Evolutionary conservation across 2,329 filamentous ascomycete genomes (phyloP), one percentile per base, ranked within the genome.

Genomic region (Colletotrichum melonis): DNA sequence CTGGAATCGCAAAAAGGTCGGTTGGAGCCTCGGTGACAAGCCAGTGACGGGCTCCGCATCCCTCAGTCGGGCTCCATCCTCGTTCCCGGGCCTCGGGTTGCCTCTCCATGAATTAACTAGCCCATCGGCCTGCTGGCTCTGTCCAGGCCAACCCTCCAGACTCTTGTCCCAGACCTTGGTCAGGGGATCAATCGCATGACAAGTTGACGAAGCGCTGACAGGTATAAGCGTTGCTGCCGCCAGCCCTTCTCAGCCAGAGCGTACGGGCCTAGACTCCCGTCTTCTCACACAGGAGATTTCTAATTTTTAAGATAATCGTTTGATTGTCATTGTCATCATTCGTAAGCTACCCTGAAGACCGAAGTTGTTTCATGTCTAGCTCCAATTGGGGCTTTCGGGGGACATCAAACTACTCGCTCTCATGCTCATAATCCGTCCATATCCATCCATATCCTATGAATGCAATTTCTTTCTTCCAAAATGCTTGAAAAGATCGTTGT

Each of bases 21-120:
- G 14, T 64, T 1, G 52, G 19, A 52, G n/a, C 56, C 57, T 62
- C 56, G 63, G 63, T 58, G 57, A 72, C 56, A 35, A 71, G 3
- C 52, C 57, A 63, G n/a, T 62, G 57, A 68, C 35, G 69, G 63
- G 52, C n/a, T 58, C 57, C 57, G 64, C 64, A 57, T 16, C 8
- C 28, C 49, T 22, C 22, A 46, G 8, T 54, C 38, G n/a, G 49
- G 60, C 38, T 60, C 63, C 68, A 52, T 54, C 12, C 2, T 32
- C n/a, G 32, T 55, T 67, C 52, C 26, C 35, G 8, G 2, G 49
- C 26, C 56, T 30, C 65, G 64, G 52, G 26, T 54, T 69, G 57
- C 64, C 64, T 72, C 64, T 32, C 46, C 38, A 28, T 19, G 35
- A 57, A 30, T 1, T 16, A n/a, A 14, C 66, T 35, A 12, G 30